Evolutionary conservation across 805 yeast genomes (phyloP), one percentile per base, ranked within the genome.

Genomic region (Yamadazyma takamatsuzukensis): DNA sequence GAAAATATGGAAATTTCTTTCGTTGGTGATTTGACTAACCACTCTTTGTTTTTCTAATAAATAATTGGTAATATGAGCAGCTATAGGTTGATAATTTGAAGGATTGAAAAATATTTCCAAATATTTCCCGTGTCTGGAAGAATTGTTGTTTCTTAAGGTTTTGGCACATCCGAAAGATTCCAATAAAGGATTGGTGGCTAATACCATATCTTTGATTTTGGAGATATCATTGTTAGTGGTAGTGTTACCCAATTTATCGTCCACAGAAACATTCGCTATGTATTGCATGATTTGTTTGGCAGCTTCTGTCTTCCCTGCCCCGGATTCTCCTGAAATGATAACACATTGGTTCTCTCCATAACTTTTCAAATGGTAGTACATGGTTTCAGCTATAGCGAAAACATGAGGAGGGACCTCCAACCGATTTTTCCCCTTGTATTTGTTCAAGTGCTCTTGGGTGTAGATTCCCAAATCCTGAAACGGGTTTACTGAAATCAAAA

Each of bases 321-420:
- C 97, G 1, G 96, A 85, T 58, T 90, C 97, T 36, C 97, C 97
- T 3, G 96, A 85, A 45, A 93, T 93, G 48, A 93, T 93, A 15
- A 93, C 97, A 72, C 97, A 90, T 58, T 93, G 98, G 53, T 80
- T 87, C 49, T 93, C 97, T 38, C 83, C 78, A 61, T 93, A 93
- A 0, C 95, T 83, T 60, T 89, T 89, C 80, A 93, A 74, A 57
- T 90, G 85, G 63, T 93, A 90, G 60, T 83, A 93, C 95, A 93
- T 88, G 21, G 94, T 66, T 61, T 93, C 99, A 8, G 99, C 98
- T 50, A 93, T 88, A 33, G 97, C 96, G 61, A 82, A 93, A 18
- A 93, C 98, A 61, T 93, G 99, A 3, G 99, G 99, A 12, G 97
- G 95, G 18, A 84, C 96, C 62, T 93, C 99, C 38, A 93, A 68